Conservation (phyloP, 179 eudicot genomes). For the Beta macrorhiza region DNA sequence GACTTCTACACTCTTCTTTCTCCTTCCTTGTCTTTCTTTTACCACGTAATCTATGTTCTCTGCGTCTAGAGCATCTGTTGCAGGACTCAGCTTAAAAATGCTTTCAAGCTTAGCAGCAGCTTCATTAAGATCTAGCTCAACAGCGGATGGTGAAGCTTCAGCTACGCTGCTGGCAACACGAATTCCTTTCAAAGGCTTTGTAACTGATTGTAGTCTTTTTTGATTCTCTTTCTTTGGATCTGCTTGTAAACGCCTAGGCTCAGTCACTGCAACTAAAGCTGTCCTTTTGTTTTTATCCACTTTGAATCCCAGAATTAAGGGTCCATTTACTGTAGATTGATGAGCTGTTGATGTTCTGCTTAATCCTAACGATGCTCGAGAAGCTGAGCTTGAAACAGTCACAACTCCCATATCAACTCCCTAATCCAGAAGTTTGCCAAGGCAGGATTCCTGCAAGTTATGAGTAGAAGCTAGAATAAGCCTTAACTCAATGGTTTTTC, state of each 20-base stretch:
- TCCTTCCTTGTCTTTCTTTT: conserved; percentile 37
- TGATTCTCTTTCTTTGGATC: conserved; percentile 51
- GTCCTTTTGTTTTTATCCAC: conserved; percentile 45
- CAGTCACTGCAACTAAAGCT: conserved; percentile 51
- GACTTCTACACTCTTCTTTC: conserved; percentile 37
- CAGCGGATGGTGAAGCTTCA: conserved; percentile 42
- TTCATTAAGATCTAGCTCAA: conserved; percentile 73
- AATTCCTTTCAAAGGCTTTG: conserved; percentile 48
- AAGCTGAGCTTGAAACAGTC: conserved; percentile 81
- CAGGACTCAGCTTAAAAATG: conserved; percentile 67
- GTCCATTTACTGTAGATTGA: conserved; percentile 43
- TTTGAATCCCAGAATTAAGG: conserved; percentile 60
- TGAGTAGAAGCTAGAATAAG: neutral
- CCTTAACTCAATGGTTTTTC: neutral
- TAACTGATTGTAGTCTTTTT: conserved; percentile 47
- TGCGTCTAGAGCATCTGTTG: conserved; percentile 32
- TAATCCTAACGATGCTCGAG: conserved; percentile 69
- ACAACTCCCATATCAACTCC: conserved; percentile 87
- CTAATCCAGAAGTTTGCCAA: neutral
- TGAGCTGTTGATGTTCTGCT: conserved; percentile 43
- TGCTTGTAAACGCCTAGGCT: conserved; percentile 43
- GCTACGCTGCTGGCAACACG: conserved; percentile 39
- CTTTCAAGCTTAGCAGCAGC: conserved; percentile 88
- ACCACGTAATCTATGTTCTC: conserved; percentile 34
- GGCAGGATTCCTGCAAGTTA: conserved; percentile 27